A percentile compares a stretch with the other conserved stretches of the same genome.
phyloP scores from a whole-genome alignment of 2,329 filamentous ascomycete genomes.

The Byssochlamys sp. region DNA sequence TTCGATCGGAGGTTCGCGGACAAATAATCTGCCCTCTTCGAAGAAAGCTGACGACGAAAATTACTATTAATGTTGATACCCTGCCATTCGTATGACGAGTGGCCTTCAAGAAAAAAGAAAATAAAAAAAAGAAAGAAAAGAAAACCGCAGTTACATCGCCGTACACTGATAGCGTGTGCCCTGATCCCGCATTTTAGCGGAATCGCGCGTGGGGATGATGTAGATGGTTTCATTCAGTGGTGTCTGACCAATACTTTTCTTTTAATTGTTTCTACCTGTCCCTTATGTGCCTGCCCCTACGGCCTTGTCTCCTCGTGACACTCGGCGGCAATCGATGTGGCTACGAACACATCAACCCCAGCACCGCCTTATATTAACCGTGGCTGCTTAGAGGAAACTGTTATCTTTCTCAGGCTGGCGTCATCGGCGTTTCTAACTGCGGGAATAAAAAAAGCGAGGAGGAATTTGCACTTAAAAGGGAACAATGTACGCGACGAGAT shows the following conservation, averaged over 20 bases:
- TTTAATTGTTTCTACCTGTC: background rate
- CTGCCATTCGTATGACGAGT: background rate
- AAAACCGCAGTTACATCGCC: background rate
- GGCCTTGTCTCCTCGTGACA: background rate
- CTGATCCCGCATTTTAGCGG: background rate
- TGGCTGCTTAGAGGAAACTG: background rate
- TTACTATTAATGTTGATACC: background rate
- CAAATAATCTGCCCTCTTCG: conserved; percentile 16
- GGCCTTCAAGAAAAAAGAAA: background rate
- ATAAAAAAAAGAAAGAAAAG: too few species aligned
- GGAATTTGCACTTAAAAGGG: background rate
- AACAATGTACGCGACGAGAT: background rate
- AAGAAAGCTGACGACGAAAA: background rate
- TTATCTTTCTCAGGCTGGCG: background rate
- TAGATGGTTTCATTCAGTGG: background rate
- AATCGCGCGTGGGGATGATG: background rate
- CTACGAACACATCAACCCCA: background rate
- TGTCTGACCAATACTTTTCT: background rate
- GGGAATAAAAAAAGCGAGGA: background rate
- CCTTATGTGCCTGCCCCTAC: background rate
- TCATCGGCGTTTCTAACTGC: background rate
- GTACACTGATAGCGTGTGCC: background rate
- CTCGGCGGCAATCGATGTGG: background rate
- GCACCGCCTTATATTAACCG: background rate
- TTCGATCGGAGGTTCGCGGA: conserved; percentile 63